A percentile compares a stretch with the other conserved stretches of the same genome.
These are phyloP conservation scores for Didymella sp. DNA, from an alignment of 2,329 filamentous ascomycete genomes.

Conservation along the genomic window DNA sequence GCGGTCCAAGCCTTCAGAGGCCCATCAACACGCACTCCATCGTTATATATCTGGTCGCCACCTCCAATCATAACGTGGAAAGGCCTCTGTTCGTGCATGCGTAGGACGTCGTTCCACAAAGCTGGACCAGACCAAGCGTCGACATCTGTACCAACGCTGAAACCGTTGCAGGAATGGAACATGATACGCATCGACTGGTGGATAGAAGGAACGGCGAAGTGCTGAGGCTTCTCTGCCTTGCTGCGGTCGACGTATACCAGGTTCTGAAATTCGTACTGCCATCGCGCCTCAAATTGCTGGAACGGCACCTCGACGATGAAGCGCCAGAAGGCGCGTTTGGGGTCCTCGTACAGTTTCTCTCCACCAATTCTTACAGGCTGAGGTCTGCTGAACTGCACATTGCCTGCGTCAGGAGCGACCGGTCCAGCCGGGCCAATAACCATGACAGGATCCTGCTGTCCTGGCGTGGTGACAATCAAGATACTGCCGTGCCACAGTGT, in stretches of 20 bases:
- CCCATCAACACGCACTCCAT: conserved; percentile 82
- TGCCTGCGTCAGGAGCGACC: conserved; percentile 32
- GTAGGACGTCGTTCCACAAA: conserved; percentile 70
- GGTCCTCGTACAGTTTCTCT: conserved; percentile 67
- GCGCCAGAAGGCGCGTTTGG: conserved; percentile 64
- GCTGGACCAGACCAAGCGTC: conserved; percentile 67
- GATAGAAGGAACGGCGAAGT: conserved; percentile 64
- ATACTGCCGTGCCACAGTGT: conserved; percentile 83
- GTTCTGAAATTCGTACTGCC: conserved; percentile 77
- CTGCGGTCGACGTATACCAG: conserved; percentile 66
- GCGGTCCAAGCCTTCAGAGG: conserved; percentile 73
- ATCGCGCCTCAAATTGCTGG: conserved; percentile 75
- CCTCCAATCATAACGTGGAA: conserved; percentile 82
- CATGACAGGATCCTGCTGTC: conserved; percentile 68
- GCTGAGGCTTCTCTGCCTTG: conserved; percentile 41
- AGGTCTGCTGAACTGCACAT: conserved; percentile 33
- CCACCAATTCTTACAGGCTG: conserved; percentile 51
- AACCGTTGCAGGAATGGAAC: conserved; percentile 74
- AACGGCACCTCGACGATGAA: conserved; percentile 68
- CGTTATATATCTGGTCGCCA: conserved; percentile 83
- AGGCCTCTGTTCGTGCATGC: conserved; percentile 64
- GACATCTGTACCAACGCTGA: conserved; percentile 70
- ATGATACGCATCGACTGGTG: conserved; percentile 72
- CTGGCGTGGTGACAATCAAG: conserved; percentile 78
- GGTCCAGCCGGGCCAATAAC: conserved; percentile 61